Percentiles rank a stretch among this genome's conserved stretches.
phyloP scores from a whole-genome alignment of 371 early-diverging fungal species.

The Circinella minor region DNA sequence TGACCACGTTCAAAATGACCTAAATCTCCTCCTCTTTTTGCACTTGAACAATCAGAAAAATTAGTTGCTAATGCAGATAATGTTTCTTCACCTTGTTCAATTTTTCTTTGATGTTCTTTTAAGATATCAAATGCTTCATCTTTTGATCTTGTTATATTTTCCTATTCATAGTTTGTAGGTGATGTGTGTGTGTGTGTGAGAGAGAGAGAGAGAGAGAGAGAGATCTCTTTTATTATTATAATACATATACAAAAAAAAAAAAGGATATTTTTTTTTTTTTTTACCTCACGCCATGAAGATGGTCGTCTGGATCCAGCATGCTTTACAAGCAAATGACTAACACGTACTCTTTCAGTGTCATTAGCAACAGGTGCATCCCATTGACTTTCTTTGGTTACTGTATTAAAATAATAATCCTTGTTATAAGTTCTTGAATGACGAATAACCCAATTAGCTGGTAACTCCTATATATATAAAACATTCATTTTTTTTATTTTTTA shows the following conservation, averaged over 20 bases:
- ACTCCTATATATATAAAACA: conserved; percentile 33
- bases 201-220: neutral
- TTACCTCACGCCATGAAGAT: conserved; percentile 90
- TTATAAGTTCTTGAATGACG: conserved; percentile 73
- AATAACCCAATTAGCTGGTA: conserved; percentile 77
- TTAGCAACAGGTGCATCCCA: conserved; percentile 82
- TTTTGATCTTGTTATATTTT: conserved; percentile 81
- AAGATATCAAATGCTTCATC: conserved; percentile 85
- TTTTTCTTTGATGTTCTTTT: conserved; percentile 57
- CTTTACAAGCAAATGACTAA: conserved; percentile 92
- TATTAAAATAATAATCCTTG: conserved; percentile 89
- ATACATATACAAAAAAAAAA: too few species aligned
- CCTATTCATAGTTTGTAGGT: conserved; percentile 42
- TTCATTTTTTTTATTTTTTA: too few species aligned
- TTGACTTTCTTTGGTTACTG: conserved; percentile 74
- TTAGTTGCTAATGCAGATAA: conserved; percentile 74
- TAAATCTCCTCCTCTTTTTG: conserved; percentile 88
- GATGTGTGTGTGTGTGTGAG: too few species aligned
- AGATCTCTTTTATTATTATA: neutral
- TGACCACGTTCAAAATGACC: conserved; percentile 84
- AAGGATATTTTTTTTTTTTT: too few species aligned
- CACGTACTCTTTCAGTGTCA: conserved; percentile 69
- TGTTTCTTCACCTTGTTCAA: conserved; percentile 62
- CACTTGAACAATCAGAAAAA: conserved; percentile 90
- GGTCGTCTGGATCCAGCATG: conserved; percentile 88